Percentiles rank a stretch among this genome's conserved stretches.
Conservation (phyloP, 768 basidiomycete genomes). For the Mycena amicta region DNA sequence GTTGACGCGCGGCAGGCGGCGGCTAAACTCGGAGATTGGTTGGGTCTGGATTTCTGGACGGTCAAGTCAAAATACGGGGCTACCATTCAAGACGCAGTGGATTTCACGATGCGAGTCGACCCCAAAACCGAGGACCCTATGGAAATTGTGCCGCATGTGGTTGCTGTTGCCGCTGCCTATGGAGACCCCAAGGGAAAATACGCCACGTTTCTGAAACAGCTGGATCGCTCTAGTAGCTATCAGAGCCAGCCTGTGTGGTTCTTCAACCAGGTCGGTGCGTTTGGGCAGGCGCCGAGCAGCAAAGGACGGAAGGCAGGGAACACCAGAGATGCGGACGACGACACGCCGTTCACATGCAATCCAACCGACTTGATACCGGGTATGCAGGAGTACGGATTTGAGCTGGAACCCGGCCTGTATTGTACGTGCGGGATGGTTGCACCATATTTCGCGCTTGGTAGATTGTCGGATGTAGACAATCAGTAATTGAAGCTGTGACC, state of each 20-base stretch:
- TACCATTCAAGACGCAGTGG: slow-evolving; percentile 55
- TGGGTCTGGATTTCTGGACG: slow-evolving; percentile 52
- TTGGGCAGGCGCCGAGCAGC: slow-evolving; percentile 42
- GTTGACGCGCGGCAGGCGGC: slow-evolving; percentile 38
- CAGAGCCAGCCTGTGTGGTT: slow-evolving; percentile 45
- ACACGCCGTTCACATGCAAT: not conserved
- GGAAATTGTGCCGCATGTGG: slow-evolving; percentile 52
- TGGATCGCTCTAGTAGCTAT: slow-evolving; percentile 34
- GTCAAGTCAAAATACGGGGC: slow-evolving; percentile 48
- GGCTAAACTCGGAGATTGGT: slow-evolving; percentile 55
- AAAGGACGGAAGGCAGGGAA: slow-evolving; percentile 25
- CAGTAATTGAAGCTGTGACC: slow-evolving; percentile 2
- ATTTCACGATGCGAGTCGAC: slow-evolving; percentile 45
- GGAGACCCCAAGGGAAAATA: slow-evolving; percentile 58
- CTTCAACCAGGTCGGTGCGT: slow-evolving; percentile 47
- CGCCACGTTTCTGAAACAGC: slow-evolving; percentile 41
- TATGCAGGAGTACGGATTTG: not conserved
- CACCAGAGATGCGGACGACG: slow-evolving; percentile 7
- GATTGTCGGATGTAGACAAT: not conserved
- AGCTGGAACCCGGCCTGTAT: slow-evolving; percentile 30
- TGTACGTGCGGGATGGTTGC: slow-evolving; percentile 29
- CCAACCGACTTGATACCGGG: not conserved
- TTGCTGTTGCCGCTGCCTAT: slow-evolving; percentile 52
- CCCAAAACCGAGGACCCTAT: slow-evolving; percentile 43
- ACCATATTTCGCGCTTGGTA: not conserved